Evolutionary conservation across 129 eudicot genomes (phyloP), one percentile per base, ranked within the genome.

Genomic region (Centrapalus pauciflorus): DNA sequence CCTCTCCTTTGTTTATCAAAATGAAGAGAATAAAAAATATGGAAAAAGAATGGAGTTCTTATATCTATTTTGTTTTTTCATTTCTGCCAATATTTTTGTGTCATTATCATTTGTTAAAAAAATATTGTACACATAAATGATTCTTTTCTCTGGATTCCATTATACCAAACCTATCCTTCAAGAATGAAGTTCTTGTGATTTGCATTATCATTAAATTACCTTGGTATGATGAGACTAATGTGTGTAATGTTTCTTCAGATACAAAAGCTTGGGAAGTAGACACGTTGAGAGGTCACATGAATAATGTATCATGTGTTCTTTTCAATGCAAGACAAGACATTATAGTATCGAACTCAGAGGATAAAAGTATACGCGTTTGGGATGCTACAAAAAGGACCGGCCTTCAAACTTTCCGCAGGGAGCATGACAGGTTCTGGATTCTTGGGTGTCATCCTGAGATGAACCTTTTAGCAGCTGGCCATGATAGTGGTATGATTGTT

Each of bases 181-280:
- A 58, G 83, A 84, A 24, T 55, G 86, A 32, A 14, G 74, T 80
- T 45, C 81, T 84, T n/a, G 90, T 61, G 88, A 84, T 62, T 68
- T 83, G 61, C 74, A 27, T 58, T 58, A 30, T 17, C 32, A 45
- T 56, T 58, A 7, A 70, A 58, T 70, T 4, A n/a, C 48, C 40
- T 12, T 61, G 49, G 16, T 38, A 55, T 75, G n/a, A n/a, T n/a
- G n/a, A n/a, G n/a, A n/a, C n/a, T n/a, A n/a, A n/a, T n/a, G n/a
- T n/a, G n/a, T n/a, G n/a, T n/a, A n/a, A n/a, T n/a, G n/a, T n/a
- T n/a, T n/a, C n/a, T 34, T 38, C 85, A 87, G 95, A 87, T 73
- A 80, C 95, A 55, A 87, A 87, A 77, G 95, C 95, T 21, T 87
- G 95, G 95, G 95, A 87, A 73, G 95, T 87, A 41, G 95, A 87